Base-by-base conservation (phyloP, 2,329 filamentous ascomycete genomes). In the Ustulina deusta region DNA sequence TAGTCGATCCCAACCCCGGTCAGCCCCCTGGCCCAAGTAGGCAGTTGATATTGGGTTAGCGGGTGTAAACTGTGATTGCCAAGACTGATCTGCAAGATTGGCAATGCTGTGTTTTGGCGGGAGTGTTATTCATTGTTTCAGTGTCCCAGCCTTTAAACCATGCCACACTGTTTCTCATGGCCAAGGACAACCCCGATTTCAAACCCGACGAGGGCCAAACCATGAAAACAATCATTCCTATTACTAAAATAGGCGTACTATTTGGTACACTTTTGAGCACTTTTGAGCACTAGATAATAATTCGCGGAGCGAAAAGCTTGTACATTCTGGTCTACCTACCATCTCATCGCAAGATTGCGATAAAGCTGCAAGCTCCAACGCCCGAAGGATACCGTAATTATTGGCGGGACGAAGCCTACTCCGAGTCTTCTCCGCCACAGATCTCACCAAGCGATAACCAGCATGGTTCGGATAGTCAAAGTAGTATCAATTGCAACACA, bases 21-120 rank as follows among this genome's bases (percentile, higher is more conserved):
- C 25, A 62, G 32, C 38, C 59, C 52, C 48, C 63, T 63, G 22
- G 20, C 66, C 55, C 32, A 63, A 66, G 25, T 66, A 66, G 66
- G 66, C 59, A 69, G 66, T 66, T 66, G 34, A 40, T 6, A 52
- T 44, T 25, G 34, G 34, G 54, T 59, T 20, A 56, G 60, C 32
- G 11, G 27, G 32, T 9, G 22, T 60, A 34, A 55, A 10, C 34
- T n/a, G 46, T 42, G 56, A 44, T 49, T 36, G 61, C 65, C 65
- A 67, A 67, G 65, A 63, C 49, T 15, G 60, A 61, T 63, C 60
- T 54, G 27, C 60, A 63, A 51, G 32, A 57, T 49, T 59, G 27
- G 48, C 29, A 49, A 57, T 29, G 15, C 44, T 56, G n/a, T 44
- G 36, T 58, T 44, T 58, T 38, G 27, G 44, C 22, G 13, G 42